Evolutionary conservation across 495 filamentous ascomycete genomes (phyloP).

Genomic region (Neurospora discreta): DNA sequence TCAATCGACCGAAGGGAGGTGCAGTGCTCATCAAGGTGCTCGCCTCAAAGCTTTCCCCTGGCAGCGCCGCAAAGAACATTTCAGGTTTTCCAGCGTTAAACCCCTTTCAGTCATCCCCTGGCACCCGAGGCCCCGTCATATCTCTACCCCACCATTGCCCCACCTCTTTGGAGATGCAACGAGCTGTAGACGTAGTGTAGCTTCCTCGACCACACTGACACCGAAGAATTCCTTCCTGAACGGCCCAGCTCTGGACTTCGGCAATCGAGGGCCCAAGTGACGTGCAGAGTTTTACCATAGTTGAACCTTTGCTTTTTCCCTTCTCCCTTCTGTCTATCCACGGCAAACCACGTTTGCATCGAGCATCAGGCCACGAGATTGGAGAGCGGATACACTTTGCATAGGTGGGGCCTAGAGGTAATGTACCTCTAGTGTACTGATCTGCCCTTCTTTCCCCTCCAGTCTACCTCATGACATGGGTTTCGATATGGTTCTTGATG

Average conservation of each 20-base stretch:
- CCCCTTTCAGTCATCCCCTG: not conserved
- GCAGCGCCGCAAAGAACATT: not conserved
- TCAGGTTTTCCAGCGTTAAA: not conserved
- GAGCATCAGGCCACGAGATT: not conserved
- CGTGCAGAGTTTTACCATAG: not conserved
- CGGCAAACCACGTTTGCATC: not conserved
- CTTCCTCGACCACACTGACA: not conserved
- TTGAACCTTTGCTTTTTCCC: not conserved
- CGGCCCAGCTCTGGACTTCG: not conserved
- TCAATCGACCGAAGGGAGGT: no score
- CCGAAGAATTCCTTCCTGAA: not conserved
- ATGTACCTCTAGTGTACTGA: no score
- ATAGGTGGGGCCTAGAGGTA: not conserved
- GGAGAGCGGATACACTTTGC: not conserved
- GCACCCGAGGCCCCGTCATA: not conserved
- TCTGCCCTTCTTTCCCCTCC: not conserved
- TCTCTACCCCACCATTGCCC: constrained; percentile 4
- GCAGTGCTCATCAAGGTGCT: not conserved
- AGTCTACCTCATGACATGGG: not conserved
- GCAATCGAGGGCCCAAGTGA: not conserved
- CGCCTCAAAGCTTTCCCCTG: not conserved
- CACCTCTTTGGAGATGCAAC: not conserved
- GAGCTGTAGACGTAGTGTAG: no score
- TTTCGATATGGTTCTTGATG: not conserved
- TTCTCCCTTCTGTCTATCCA: not conserved